These are phyloP conservation scores for Leptographium lundbergii DNA, from an alignment of 2,329 filamentous ascomycete species.

Conservation along the genomic window DNA sequence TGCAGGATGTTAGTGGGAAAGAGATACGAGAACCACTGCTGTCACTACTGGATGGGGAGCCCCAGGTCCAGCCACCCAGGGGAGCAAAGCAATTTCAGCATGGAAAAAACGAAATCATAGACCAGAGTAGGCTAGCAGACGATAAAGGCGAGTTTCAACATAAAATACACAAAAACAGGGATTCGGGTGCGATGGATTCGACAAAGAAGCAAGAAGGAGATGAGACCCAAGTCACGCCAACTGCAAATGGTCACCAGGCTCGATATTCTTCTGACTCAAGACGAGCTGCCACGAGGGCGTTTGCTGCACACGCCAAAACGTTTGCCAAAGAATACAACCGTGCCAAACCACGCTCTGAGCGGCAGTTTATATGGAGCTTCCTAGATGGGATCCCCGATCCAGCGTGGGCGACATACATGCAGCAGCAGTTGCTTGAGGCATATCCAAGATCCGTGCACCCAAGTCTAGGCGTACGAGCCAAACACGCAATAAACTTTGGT, in stretches of 20 bases:
- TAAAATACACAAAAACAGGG: too few relatives aligned
- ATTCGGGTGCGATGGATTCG: background rate
- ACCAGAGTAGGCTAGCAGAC: background rate
- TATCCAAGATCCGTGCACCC: slow-evolving; percentile 7
- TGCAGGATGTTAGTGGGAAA: background rate
- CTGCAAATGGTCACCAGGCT: background rate
- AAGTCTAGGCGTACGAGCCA: slow-evolving; percentile 8
- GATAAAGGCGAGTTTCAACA: background rate
- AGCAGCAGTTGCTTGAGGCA: slow-evolving; percentile 6
- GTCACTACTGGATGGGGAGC: background rate
- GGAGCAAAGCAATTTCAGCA: background rate
- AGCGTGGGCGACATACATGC: slow-evolving; percentile 7
- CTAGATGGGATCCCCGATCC: slow-evolving; percentile 10
- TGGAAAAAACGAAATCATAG: background rate
- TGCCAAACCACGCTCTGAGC: slow-evolving; percentile 9
- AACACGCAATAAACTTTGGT: slow-evolving; percentile 11
- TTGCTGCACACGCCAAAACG: slow-evolving; percentile 5
- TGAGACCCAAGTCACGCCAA: background rate
- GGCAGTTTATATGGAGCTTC: slow-evolving; percentile 11
- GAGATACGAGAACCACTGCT: background rate
- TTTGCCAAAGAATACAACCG: slow-evolving; percentile 1
- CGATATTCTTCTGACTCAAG: background rate
- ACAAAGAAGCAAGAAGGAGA: background rate
- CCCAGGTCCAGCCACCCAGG: background rate
- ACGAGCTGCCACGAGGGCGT: background rate